Percentiles rank a stretch among this genome's conserved stretches.
phyloP scores from a whole-genome alignment of 108 stramenopile species.

The Fistulifera pelliculosa region DNA sequence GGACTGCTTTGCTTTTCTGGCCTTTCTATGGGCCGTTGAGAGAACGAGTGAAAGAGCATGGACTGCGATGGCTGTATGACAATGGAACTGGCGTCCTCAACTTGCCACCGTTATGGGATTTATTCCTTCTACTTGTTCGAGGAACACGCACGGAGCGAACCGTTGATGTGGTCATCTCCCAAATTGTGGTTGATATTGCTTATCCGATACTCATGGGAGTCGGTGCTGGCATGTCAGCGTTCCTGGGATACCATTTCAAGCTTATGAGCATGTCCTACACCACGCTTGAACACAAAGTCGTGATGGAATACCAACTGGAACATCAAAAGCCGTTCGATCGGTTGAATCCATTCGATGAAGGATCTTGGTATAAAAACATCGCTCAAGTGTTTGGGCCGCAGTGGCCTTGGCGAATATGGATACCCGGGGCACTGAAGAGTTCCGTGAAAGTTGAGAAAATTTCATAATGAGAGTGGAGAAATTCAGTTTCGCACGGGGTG shows the following conservation, averaged over 20 bases:
- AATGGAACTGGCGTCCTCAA: constrained; percentile 55
- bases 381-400: constrained; percentile 2
- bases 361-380: not conserved
- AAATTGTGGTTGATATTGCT: constrained; percentile 24
- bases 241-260: constrained; percentile 29
- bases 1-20: constrained; percentile 31
- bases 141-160: too few species aligned
- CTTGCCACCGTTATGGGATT: constrained; percentile 36
- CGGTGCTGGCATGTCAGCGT: constrained; percentile 18
- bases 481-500: too few species aligned
- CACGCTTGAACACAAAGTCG: constrained; percentile 38
- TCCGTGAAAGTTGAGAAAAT: not conserved
- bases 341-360: constrained; percentile 26
- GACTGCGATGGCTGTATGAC: constrained; percentile 29
- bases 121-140: constrained; percentile 15
- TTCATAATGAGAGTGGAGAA: not conserved
- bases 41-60: constrained; percentile 30
- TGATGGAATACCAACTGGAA: constrained; percentile 14
- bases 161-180: constrained; percentile 7
- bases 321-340: not conserved
- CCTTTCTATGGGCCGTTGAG: constrained; percentile 42
- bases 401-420: not conserved
- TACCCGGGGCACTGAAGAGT: not conserved
- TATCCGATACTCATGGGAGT: constrained; percentile 35
- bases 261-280: constrained; percentile 25